Conservation (phyloP, 495 filamentous ascomycete genomes). For the Tuber calosporum region DNA sequence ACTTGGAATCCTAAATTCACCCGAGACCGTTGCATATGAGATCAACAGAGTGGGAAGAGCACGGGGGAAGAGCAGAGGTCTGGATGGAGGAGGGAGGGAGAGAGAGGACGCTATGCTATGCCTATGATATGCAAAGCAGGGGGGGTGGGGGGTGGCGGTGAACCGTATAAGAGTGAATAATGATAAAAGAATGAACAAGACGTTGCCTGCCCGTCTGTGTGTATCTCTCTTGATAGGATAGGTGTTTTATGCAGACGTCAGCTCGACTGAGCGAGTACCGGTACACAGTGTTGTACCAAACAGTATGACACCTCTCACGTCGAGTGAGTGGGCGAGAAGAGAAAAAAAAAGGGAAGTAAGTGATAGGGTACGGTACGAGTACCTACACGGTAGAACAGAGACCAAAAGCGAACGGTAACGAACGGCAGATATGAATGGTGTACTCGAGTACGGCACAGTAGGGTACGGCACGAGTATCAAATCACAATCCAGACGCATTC, state of each 20-base stretch:
- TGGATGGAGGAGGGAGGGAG: background rate
- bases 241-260: background rate
- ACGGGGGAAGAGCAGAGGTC: conserved; percentile 8
- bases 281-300: background rate
- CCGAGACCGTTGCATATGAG: conserved; percentile 27
- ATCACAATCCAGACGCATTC: background rate
- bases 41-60: conserved; percentile 28
- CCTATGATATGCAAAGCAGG: background rate
- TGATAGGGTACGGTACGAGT: background rate
- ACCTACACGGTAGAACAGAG: background rate
- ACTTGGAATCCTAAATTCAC: conserved; percentile 28
- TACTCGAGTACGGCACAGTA: background rate
- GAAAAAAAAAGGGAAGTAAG: background rate
- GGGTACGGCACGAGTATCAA: background rate
- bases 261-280: background rate
- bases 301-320: background rate
- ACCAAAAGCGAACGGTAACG: conserved; percentile 3
- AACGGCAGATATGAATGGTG: conserved; percentile 5
- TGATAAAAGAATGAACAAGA: background rate
- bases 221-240: background rate
- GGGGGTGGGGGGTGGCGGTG: background rate
- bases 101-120: background rate
- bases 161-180: background rate
- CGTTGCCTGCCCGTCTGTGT: background rate
- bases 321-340: background rate